Evolutionary conservation across 345 rosid species (phyloP), one percentile per base, ranked within the genome.

Genomic region (Salix dunnii): DNA sequence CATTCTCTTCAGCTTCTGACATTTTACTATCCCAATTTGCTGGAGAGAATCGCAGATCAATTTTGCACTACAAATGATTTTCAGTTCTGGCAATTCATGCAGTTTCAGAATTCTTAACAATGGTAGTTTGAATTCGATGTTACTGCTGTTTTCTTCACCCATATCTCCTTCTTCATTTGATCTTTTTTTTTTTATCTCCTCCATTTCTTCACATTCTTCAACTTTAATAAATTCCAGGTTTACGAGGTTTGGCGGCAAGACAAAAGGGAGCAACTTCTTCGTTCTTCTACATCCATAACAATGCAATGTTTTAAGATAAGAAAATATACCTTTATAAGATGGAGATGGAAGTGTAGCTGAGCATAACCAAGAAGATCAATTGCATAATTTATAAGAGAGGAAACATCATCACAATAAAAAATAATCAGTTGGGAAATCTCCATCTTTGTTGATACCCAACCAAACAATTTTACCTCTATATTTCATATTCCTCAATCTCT

Each of bases 1-100:
- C 9, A 82, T 49, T 17, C 63, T 71, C 65, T 68, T 77, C 16
- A 82, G 73, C 36, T 77, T 55, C 5, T 68, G 72, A 68, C 85
- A 84, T 1, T 67, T 0, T 5, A 0, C 0, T 40, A 78, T 23
- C 0, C 6, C 0, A 51, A 85, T 36, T 10, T 12, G 0, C 11
- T 75, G 48, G 1, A 82, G 67, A 75, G 82, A 74, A 51, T 61
- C 28, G 28, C 82, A 79, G 12, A 58, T 48, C 31, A 71, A 38
- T 0, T 18, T 21, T 40, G 33, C 6, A 25, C 38, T 36, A 21
- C 79, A 76, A 13, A 78, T 60, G 77, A 70, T 31, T 72, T 76
- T 60, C 49, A 81, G 43, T 38, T 68, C 6, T 7, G 74, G 82
- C 9, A 75, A 35, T 0, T 0, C 0, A 0, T 0, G 0, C 53